Percentiles rank a stretch among this genome's conserved stretches.
Conservation (phyloP, 2,329 filamentous ascomycete species). For the Onygenales sp. region DNA sequence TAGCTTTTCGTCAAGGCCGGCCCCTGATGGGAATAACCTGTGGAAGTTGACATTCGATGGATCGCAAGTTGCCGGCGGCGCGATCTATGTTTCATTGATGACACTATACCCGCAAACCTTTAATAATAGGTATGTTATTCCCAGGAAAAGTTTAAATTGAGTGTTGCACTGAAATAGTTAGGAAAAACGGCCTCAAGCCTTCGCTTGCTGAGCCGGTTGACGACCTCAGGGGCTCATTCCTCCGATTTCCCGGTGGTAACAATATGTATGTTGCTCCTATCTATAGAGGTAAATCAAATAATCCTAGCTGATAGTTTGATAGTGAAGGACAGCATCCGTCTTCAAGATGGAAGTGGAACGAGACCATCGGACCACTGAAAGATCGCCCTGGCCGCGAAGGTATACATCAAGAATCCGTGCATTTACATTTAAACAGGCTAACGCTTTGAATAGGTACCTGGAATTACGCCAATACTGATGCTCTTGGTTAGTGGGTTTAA, state of each 20-base stretch:
- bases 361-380: constrained; percentile 31
- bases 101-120: constrained; percentile 53
- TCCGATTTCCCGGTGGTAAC: constrained; percentile 58
- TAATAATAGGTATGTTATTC: constrained; percentile 32
- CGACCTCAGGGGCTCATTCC: constrained; percentile 46
- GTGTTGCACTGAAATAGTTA: not conserved
- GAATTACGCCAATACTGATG: constrained; percentile 54
- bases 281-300: not conserved
- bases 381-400: constrained; percentile 46
- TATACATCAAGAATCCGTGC: not conserved
- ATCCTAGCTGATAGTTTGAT: constrained; percentile 2
- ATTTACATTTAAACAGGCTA: not conserved
- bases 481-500: constrained; percentile 37
- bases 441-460: constrained; percentile 30
- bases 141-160: constrained; percentile 15
- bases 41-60: constrained; percentile 47
- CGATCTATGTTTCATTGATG: constrained; percentile 49
- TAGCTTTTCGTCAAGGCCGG: constrained; percentile 14
- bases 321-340: constrained; percentile 21
- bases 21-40: constrained; percentile 40
- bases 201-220: constrained; percentile 48
- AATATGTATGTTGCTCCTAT: constrained; percentile 37
- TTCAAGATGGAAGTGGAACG: constrained; percentile 31
- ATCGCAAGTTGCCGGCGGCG: constrained; percentile 29
- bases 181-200: constrained; percentile 45